These are phyloP conservation scores for Rosellinia necatrix DNA, from an alignment of 2,329 filamentous ascomycete species.

Conservation along the genomic window DNA sequence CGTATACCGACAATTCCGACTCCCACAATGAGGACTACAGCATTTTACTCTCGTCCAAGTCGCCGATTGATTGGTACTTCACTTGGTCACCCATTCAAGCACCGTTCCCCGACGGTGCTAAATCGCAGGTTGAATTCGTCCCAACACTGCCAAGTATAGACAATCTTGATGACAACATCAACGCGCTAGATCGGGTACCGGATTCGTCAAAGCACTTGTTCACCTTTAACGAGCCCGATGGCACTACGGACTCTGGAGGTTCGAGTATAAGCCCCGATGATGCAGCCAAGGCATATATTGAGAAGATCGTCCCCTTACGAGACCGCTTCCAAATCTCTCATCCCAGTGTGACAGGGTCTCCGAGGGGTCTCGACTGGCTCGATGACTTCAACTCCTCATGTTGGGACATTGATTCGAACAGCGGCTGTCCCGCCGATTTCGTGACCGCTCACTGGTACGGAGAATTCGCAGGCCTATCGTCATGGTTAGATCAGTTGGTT, in stretches of 20 bases:
- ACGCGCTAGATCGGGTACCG: conserved; percentile 38
- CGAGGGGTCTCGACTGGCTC: conserved; percentile 46
- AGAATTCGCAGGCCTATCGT: conserved; percentile 42
- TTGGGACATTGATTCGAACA: conserved; percentile 42
- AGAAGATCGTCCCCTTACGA: conserved; percentile 44
- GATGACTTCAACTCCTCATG: conserved; percentile 47
- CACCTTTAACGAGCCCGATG: conserved; percentile 50
- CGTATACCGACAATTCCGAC: conserved; percentile 31
- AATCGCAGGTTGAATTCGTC: conserved; percentile 42
- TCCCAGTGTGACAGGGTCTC: conserved; percentile 48
- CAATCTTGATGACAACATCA: conserved; percentile 38
- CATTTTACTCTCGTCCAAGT: conserved; percentile 44
- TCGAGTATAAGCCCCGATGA: conserved; percentile 46
- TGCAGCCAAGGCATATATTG: conserved; percentile 45
- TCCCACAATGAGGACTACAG: conserved; percentile 38
- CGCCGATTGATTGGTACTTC: conserved; percentile 49
- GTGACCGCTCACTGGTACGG: conserved; percentile 50
- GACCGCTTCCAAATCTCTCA: conserved; percentile 47
- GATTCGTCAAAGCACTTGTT: conserved; percentile 46
- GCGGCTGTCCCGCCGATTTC: conserved; percentile 48
- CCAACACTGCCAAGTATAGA: conserved; percentile 46
- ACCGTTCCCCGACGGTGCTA: conserved; percentile 31
- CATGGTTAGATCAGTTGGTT: conserved; percentile 43
- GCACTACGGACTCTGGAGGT: conserved; percentile 45
- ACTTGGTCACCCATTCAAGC: conserved; percentile 46